Evolutionary conservation across 148 eudicot genomes (phyloP).

Genomic region (Rhododendron vialii): DNA sequence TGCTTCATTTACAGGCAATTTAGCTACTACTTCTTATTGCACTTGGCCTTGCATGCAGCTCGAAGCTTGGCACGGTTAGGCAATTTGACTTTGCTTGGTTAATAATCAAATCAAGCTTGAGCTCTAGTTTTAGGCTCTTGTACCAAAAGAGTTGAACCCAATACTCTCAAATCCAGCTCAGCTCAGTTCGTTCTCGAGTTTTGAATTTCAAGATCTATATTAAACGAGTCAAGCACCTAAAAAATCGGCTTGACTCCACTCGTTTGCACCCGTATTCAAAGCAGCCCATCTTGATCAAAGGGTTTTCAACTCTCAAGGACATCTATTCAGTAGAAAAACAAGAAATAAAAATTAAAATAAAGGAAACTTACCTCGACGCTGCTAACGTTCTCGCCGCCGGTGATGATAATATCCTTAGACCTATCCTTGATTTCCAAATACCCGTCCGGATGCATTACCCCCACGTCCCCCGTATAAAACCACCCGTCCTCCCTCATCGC

Average conservation of each 20-base stretch:
- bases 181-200: too few relatives aligned
- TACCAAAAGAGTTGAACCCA: too few relatives aligned
- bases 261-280: background rate
- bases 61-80: background rate
- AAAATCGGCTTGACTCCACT: background rate
- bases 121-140: too few relatives aligned
- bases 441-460: conserved; percentile 66
- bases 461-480: conserved; percentile 69
- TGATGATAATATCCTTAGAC: conserved; percentile 59
- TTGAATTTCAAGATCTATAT: too few relatives aligned
- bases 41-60: background rate
- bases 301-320: background rate
- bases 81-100: too few relatives aligned
- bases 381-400: conserved; percentile 57
- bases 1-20: too few relatives aligned
- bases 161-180: too few relatives aligned
- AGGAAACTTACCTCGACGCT: conserved; percentile 40
- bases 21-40: too few relatives aligned
- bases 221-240: background rate
- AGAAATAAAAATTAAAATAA: background rate
- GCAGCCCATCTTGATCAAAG: background rate
- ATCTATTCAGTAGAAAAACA: background rate
- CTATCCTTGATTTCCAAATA: conserved; percentile 68
- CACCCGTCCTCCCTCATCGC: conserved; percentile 50
- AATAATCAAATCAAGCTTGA: too few relatives aligned